Evolutionary conservation across 306 rosid species (phyloP).

Genomic region (Arachis hypogaea): DNA sequence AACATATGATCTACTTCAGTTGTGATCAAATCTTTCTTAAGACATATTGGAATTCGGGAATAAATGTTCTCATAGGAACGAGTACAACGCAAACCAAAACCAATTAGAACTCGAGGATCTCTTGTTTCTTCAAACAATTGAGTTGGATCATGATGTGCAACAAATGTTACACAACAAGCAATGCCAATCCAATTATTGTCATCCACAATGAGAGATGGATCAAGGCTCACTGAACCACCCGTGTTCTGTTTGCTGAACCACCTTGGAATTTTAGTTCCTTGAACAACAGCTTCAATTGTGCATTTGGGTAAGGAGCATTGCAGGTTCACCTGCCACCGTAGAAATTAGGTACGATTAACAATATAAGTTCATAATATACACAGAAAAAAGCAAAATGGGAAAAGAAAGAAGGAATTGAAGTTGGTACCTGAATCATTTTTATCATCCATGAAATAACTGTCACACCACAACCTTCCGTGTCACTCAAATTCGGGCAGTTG

Average conservation of each 20-base stretch:
- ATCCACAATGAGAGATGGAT: neutral
- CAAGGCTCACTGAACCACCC: neutral
- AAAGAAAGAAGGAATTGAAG: neutral
- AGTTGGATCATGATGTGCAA: neutral
- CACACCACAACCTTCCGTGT: neutral
- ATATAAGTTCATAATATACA: neutral
- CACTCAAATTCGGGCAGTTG: conserved; percentile 8
- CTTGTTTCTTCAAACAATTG: neutral
- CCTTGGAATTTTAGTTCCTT: conserved; percentile 6
- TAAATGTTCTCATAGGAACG: fast-evolving
- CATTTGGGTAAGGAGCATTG: fast-evolving
- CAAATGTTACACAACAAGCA: neutral
- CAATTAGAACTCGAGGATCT: too few species aligned
- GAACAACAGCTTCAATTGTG: neutral
- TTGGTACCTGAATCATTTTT: neutral
- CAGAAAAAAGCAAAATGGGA: too few species aligned
- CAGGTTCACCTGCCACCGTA: neutral
- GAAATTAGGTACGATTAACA: neutral
- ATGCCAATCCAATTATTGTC: neutral
- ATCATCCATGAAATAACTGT: conserved; percentile 10
- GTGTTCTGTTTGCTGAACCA: neutral
- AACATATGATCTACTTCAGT: neutral
- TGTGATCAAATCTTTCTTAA: conserved; percentile 5
- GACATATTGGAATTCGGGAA: neutral
- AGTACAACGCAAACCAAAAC: too few species aligned